Conservation (phyloP, 176 grass and related monocot species). For the Microstegium vimineum region DNA sequence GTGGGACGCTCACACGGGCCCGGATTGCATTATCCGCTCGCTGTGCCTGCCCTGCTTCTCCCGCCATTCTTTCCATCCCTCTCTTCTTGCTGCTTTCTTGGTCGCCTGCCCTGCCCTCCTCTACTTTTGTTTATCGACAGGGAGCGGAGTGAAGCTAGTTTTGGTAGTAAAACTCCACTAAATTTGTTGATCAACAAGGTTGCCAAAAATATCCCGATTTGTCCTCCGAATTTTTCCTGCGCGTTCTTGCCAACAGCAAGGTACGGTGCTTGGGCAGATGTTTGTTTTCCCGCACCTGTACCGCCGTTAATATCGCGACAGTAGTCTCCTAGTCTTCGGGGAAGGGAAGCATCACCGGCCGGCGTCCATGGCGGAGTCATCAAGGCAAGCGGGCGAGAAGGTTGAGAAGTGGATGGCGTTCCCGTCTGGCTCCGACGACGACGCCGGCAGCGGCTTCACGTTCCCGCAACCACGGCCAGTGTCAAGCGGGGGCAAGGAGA, state of each 20-base stretch:
- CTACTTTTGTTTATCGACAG: no score
- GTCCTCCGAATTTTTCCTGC: no score
- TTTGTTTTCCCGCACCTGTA: neutral
- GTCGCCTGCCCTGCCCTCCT: neutral
- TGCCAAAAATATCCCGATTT: no score
- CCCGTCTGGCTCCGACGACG: neutral
- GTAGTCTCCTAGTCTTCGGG: neutral
- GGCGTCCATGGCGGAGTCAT: slow-evolving; percentile 33
- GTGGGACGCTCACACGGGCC: slow-evolving; percentile 9
- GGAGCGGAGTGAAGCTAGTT: neutral
- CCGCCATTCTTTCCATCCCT: slow-evolving; percentile 36
- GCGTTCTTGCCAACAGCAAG: neutral
- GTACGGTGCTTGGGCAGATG: slow-evolving; percentile 9
- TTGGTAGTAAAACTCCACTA: neutral
- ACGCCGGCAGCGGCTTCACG: neutral
- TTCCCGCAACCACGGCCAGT: neutral
- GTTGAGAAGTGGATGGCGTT: slow-evolving; percentile 45
- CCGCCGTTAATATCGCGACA: neutral
- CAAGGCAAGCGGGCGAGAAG: neutral
- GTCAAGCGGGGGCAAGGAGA: slow-evolving; percentile 21
- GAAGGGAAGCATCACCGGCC: neutral
- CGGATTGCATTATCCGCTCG: slow-evolving; percentile 47
- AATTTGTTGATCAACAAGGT: no score
- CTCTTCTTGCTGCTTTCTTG: neutral
- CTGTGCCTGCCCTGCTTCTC: neutral